phyloP scores from a whole-genome alignment of 2,329 filamentous ascomycete genomes.

The Coniochaeta prunicola region DNA sequence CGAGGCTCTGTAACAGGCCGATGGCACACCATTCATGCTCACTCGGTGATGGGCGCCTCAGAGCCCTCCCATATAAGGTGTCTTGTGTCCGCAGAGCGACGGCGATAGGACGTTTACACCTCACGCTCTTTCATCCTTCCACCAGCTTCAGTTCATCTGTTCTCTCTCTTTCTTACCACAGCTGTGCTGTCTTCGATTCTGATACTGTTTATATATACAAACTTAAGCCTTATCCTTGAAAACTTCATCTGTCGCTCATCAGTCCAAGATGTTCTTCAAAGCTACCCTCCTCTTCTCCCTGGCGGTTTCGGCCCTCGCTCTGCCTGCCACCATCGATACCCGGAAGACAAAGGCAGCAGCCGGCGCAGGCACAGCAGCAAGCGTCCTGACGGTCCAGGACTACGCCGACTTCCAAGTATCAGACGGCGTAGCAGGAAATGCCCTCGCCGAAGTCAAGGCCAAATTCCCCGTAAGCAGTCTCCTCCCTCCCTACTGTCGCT shows the following conservation, averaged over 20 bases:
- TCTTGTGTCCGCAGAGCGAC: neutral
- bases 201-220: neutral
- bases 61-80: neutral
- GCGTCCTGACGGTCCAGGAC: slow-evolving; percentile 18
- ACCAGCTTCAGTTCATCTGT: neutral
- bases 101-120: neutral
- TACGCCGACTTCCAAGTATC: slow-evolving; percentile 40
- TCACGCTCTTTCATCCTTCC: neutral
- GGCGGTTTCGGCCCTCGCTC: slow-evolving; percentile 24
- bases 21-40: neutral
- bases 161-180: slow-evolving; percentile 6
- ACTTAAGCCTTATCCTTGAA: neutral
- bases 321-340: slow-evolving; percentile 15
- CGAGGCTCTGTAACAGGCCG: neutral
- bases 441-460: slow-evolving; percentile 43
- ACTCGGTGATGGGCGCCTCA: neutral
- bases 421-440: slow-evolving; percentile 43
- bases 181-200: slow-evolving; percentile 11
- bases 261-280: slow-evolving; percentile 31
- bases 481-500: neutral
- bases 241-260: neutral
- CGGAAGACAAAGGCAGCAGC: slow-evolving; percentile 14
- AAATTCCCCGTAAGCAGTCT: slow-evolving; percentile 40
- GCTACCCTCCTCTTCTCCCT: slow-evolving; percentile 27
- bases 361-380: slow-evolving; percentile 9